Evolutionary conservation across 148 eudicot genomes (phyloP), one percentile per base, ranked within the genome.

Genomic region (Rhododendron kiyosumense): DNA sequence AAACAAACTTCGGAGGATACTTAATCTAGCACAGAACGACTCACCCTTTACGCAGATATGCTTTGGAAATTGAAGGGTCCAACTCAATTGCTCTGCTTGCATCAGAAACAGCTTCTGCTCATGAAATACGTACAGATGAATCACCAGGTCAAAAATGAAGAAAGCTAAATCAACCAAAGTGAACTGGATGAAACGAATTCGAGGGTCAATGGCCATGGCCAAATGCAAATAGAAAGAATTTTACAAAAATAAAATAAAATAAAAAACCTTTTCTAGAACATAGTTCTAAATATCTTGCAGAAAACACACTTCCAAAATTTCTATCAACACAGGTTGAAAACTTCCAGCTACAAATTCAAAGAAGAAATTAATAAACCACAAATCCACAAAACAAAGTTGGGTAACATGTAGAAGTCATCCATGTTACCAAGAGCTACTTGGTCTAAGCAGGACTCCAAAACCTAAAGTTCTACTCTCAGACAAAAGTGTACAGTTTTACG

Each of bases 21-120:
- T 34, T 20, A 82, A 82, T 61, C 74, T 41, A 82, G 18, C 26
- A 41, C 43, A 84, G 7, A 63, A 71, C 13, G 15, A 88, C 93
- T 88, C 85, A 96, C 98, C 95, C 98, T 90, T 96, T 96, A 12
- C 98, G 96, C 28, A 93, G 85, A 87, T 94, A 96, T 54, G 98
- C 98, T 89, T 96, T 96, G 14, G 95, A 91, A 93, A 92, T 89
- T 3, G 94, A 89, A 78, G 95, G 88, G 79, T 96, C 93, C 87
- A 96, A 85, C 75, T 94, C 94, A 85, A 94, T 96, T 34, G 98
- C 98, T 88, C 85, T 92, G 86, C 90, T 94, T 67, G 98, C 96
- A 94, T 96, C 98, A 89, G 94, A 92, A 87, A 96, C 98, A 78
- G 98, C 98, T 90, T 94, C 98, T 96, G 93, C 82, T 63, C 88